Percentiles rank a stretch among this genome's conserved stretches.
Conservation (phyloP, 78 protist species). For the Dictyostelium brefeldianum region DNA sequence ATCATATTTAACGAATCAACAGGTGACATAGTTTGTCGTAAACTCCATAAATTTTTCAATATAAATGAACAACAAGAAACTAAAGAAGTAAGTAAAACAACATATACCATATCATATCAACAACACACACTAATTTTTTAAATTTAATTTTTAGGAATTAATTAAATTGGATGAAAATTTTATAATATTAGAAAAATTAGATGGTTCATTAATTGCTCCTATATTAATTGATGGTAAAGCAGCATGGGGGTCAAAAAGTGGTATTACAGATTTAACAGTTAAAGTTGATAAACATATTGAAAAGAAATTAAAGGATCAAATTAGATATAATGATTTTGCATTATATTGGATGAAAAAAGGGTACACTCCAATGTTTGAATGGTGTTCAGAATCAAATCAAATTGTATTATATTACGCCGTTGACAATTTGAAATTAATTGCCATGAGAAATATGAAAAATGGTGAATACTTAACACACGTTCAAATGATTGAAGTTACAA, state of each 20-base stretch:
- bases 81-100: conserved; percentile 23
- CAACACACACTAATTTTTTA: too few relatives aligned
- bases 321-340: conserved; percentile 40
- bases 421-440: conserved; percentile 19
- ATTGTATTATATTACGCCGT: conserved; percentile 30
- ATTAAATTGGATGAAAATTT: conserved; percentile 34
- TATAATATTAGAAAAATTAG: conserved; percentile 51
- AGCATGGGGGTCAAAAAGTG: conserved; percentile 65
- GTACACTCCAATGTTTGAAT: conserved; percentile 62
- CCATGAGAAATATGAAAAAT: conserved; percentile 30
- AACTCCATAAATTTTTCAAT: conserved; percentile 71
- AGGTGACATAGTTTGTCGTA: conserved; percentile 49
- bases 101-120: too few relatives aligned
- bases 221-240: conserved; percentile 12
- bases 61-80: conserved; percentile 67
- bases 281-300: conserved; percentile 22
- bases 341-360: conserved; percentile 29
- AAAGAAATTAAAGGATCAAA: neutral
- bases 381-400: conserved; percentile 38
- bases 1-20: conserved; percentile 11
- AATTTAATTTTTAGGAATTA: neutral
- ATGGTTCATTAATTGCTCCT: conserved; percentile 71
- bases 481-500: neutral
- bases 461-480: conserved; percentile 43
- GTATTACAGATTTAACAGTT: conserved; percentile 55